Evolutionary conservation across 176 grass and related monocot genomes (phyloP).

Genomic region (Carex myosuroides): DNA sequence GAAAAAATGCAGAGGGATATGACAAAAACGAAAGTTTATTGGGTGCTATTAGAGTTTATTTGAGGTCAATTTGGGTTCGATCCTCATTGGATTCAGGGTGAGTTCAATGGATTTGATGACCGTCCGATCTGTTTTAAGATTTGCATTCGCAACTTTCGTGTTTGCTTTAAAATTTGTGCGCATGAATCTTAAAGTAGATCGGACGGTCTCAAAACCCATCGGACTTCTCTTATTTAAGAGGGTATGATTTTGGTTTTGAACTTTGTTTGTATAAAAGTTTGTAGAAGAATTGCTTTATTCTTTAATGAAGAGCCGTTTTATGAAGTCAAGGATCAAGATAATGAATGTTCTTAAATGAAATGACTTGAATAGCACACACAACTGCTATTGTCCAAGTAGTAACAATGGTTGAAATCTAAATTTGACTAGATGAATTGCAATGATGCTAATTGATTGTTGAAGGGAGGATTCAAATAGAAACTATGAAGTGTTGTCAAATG

Average conservation of each 20-base stretch:
- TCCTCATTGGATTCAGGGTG: no score
- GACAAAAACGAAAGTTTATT: background rate
- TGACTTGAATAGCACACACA: background rate
- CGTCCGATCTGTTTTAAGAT: no score
- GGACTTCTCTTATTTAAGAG: background rate
- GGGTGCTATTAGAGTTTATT: background rate
- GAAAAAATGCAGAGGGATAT: background rate
- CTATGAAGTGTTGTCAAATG: background rate
- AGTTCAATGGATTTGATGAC: no score
- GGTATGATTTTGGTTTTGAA: constrained; percentile 4
- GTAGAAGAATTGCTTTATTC: constrained; percentile 30
- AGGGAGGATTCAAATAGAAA: background rate
- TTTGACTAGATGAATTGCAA: background rate
- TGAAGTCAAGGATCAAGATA: background rate
- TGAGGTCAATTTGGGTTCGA: no score
- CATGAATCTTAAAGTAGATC: no score
- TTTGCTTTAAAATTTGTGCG: no score
- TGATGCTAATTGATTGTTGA: background rate
- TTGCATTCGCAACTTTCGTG: no score
- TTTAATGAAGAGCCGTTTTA: constrained; percentile 12
- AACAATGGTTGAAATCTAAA: background rate
- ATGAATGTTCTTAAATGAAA: background rate
- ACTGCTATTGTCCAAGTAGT: background rate
- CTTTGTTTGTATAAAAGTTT: constrained; percentile 17
- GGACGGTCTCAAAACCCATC: no score